Conservation (phyloP, 352 stramenopile species). For the Halophytophthora polymorphica region DNA sequence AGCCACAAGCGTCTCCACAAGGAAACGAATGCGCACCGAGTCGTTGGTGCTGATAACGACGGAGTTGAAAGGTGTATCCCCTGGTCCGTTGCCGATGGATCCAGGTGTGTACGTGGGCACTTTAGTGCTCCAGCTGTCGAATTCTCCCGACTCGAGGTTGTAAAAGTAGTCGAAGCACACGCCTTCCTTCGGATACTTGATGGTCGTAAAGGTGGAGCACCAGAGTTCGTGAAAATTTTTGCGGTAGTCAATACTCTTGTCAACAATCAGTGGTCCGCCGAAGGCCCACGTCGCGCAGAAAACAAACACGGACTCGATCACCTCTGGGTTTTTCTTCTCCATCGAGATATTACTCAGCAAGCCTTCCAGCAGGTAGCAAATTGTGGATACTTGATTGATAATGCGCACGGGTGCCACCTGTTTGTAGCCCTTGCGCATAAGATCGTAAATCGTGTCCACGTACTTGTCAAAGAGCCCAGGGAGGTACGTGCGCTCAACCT, state of each 20-base stretch:
- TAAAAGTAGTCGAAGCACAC: slow-evolving; percentile 98
- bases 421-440: slow-evolving; percentile 95
- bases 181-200: slow-evolving; percentile 95
- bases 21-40: slow-evolving; percentile 93
- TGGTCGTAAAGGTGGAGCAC: slow-evolving; percentile 70
- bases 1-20: slow-evolving; percentile 93
- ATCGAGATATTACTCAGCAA: slow-evolving; percentile 79
- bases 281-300: slow-evolving; percentile 97
- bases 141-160: slow-evolving; percentile 90
- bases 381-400: slow-evolving; percentile 95
- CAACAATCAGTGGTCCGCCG: slow-evolving; percentile 92
- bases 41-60: slow-evolving; percentile 97
- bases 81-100: slow-evolving; percentile 90
- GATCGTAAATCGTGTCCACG: slow-evolving; percentile 91
- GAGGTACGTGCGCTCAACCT: slow-evolving; percentile 91
- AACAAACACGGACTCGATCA: slow-evolving; percentile 96
- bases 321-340: slow-evolving; percentile 91
- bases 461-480: slow-evolving; percentile 96
- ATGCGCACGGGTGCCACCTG: slow-evolving; percentile 92
- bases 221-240: slow-evolving; percentile 89
- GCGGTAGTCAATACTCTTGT: slow-evolving; percentile 89
- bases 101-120: slow-evolving; percentile 90
- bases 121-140: slow-evolving; percentile 92
- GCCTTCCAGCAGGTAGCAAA: slow-evolving; percentile 95
- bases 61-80: slow-evolving; percentile 94